Conservation (phyloP, 345 rosid genomes). For the Brassica napus region DNA sequence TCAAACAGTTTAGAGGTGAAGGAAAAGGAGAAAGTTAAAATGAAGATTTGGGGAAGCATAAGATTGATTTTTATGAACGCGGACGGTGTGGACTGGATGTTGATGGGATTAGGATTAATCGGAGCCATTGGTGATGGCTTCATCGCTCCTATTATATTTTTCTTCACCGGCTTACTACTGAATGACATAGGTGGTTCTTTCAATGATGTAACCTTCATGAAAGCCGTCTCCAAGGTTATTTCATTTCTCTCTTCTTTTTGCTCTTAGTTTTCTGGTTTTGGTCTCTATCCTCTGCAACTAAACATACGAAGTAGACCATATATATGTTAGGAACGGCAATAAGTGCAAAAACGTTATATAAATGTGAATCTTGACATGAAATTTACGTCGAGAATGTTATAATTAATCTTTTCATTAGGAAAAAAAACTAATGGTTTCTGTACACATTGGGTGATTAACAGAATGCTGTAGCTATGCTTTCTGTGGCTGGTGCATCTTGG, state of each 20-base stretch:
- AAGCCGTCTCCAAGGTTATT: constrained; percentile 52
- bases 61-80: constrained; percentile 67
- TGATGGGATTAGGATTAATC: constrained; percentile 65
- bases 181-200: constrained; percentile 57
- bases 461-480: neutral
- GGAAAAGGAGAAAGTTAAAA: constrained; percentile 22
- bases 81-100: constrained; percentile 51
- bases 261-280: neutral
- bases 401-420: neutral
- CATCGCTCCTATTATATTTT: constrained; percentile 46
- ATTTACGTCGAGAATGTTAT: neutral
- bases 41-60: constrained; percentile 35
- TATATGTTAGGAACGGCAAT: neutral
- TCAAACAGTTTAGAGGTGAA: constrained; percentile 16
- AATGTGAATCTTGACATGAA: neutral
- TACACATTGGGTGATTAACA: neutral
- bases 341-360: neutral
- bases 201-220: constrained; percentile 32
- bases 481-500: neutral
- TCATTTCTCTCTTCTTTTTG: neutral
- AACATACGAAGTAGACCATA: neutral
- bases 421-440: neutral
- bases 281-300: neutral
- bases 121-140: constrained; percentile 77
- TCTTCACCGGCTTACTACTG: constrained; percentile 53